These are phyloP conservation scores for Pinus albicaulis DNA, from an alignment of 75 land plant species.

Conservation along the genomic window DNA sequence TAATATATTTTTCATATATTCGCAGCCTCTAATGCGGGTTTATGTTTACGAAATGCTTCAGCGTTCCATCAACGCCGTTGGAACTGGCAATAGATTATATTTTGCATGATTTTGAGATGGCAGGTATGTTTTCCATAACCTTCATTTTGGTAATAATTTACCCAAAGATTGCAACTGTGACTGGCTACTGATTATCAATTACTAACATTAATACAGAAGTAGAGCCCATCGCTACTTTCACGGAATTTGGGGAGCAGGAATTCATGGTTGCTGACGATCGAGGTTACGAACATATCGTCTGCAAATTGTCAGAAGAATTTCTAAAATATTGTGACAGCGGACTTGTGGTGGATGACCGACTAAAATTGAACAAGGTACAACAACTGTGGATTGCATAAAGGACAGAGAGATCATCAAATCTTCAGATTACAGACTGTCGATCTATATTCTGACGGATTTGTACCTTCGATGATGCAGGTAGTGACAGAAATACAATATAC, in stretches of 20 bases:
- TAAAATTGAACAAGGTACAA: slow-evolving; percentile 67
- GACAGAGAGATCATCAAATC: not conserved
- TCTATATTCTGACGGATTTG: not conserved
- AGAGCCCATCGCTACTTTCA: slow-evolving; percentile 67
- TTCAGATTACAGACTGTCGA: not conserved
- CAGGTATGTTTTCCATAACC: slow-evolving; percentile 21
- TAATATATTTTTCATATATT: too few relatives aligned
- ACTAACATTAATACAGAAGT: slow-evolving; percentile 29
- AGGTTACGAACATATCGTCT: slow-evolving; percentile 52
- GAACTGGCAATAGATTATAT: slow-evolving; percentile 81
- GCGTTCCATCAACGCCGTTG: slow-evolving; percentile 51
- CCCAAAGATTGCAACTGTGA: too few relatives aligned
- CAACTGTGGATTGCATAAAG: not conserved
- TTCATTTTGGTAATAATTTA: too few relatives aligned
- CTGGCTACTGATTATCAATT: too few relatives aligned
- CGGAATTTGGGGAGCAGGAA: slow-evolving; percentile 50
- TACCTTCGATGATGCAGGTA: slow-evolving; percentile 32
- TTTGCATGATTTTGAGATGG: slow-evolving; percentile 81
- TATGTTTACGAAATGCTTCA: not conserved
- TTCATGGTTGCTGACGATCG: slow-evolving; percentile 71
- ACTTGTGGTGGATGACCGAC: slow-evolving; percentile 47
- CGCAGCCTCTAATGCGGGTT: too few relatives aligned
- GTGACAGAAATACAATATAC: slow-evolving; percentile 52
- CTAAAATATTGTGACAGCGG: slow-evolving; percentile 37
- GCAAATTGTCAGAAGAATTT: slow-evolving; percentile 57